phyloP scores from a whole-genome alignment of 306 rosid species.

The Quercus parvula region DNA sequence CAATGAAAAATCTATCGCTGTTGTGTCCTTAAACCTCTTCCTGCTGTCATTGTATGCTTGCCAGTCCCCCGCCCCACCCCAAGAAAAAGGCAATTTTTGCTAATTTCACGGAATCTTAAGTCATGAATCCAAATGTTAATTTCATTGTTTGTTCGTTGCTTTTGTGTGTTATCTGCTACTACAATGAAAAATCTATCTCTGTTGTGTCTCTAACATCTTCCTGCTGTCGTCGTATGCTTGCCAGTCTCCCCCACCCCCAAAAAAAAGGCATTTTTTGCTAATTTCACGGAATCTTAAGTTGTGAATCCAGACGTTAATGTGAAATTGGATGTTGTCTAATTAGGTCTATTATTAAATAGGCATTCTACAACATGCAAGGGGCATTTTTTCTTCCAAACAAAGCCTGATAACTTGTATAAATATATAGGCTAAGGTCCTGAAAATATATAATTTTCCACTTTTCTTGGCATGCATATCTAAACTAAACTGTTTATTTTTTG shows the following conservation, averaged over 20 bases:
- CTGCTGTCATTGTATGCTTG: neutral
- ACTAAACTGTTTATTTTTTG: slow-evolving; percentile 13
- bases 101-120: neutral
- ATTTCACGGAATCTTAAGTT: neutral
- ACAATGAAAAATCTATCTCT: neutral
- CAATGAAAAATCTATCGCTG: neutral
- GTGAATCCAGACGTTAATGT: neutral
- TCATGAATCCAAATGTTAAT: neutral
- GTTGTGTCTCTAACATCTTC: neutral
- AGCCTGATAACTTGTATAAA: neutral
- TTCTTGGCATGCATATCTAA: slow-evolving; percentile 1
- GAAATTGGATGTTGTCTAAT: neutral
- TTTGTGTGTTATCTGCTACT: neutral
- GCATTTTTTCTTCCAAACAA: neutral
- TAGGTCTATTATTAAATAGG: neutral
- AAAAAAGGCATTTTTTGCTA: neutral
- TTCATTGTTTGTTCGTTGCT: neutral
- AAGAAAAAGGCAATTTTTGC: neutral
- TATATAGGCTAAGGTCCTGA: neutral
- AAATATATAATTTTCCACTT: neutral
- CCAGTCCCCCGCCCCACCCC: too few relatives aligned
- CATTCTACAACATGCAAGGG: neutral
- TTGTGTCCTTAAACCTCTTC: neutral
- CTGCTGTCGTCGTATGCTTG: too few relatives aligned
- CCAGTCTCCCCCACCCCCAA: too few relatives aligned